phyloP scores from a whole-genome alignment of 2,329 filamentous ascomycete genomes.

The Emergomyces pasteurianus region DNA sequence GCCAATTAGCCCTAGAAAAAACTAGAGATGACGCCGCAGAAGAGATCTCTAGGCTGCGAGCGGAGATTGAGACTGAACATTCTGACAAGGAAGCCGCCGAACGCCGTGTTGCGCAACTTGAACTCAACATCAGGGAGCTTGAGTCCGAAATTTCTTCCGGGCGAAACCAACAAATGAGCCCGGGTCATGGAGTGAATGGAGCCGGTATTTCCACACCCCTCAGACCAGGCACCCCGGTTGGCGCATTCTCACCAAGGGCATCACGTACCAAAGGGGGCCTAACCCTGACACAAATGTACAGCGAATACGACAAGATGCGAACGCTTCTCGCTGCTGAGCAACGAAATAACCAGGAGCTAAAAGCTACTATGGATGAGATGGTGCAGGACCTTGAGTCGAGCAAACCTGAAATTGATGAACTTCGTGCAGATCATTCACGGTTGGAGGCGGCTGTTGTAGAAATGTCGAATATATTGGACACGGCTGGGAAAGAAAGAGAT shows the following conservation, averaged over 20 bases:
- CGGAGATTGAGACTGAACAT: constrained; percentile 45
- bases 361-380: constrained; percentile 71
- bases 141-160: constrained; percentile 40
- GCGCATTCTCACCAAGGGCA: constrained; percentile 42
- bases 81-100: constrained; percentile 51
- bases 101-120: constrained; percentile 51
- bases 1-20: constrained; percentile 45
- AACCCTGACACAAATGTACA: constrained; percentile 52
- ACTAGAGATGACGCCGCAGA: constrained; percentile 51
- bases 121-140: constrained; percentile 49
- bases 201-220: constrained; percentile 36
- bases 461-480: constrained; percentile 72
- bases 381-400: constrained; percentile 73
- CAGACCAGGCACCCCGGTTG: constrained; percentile 38
- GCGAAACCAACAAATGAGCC: constrained; percentile 40
- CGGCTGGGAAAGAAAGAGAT: constrained; percentile 70
- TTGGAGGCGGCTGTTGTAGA: constrained; percentile 71
- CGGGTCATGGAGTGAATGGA: constrained; percentile 41
- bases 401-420: constrained; percentile 76
- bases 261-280: constrained; percentile 43
- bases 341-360: constrained; percentile 61
- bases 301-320: constrained; percentile 49
- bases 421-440: constrained; percentile 67
- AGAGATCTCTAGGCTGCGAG: constrained; percentile 41
- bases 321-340: constrained; percentile 63